Conservation (phyloP, 1,284 basidiomycete species). For the Pseudozyma tsukubaensis region DNA sequence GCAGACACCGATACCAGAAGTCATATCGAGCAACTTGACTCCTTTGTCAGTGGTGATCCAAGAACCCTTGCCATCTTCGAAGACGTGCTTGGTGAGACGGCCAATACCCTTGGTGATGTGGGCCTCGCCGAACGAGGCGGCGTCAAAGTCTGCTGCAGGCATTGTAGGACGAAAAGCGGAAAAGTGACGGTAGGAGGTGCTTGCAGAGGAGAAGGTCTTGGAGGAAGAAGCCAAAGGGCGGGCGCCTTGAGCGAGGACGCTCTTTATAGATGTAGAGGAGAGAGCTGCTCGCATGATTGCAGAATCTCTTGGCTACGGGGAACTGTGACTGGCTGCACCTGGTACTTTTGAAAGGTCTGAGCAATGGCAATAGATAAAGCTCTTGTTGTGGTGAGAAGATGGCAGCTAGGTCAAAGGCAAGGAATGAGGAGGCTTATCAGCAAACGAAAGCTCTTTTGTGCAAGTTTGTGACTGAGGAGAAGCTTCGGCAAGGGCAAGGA, state of each 20-base stretch:
- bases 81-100: constrained; percentile 60
- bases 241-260: constrained; percentile 10
- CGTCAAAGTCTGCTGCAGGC: constrained; percentile 41
- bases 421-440: constrained; percentile 5
- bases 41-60: constrained; percentile 61
- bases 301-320: neutral
- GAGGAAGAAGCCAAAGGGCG: constrained; percentile 1
- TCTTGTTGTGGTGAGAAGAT: neutral
- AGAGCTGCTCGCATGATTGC: constrained; percentile 20
- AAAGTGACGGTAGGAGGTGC: neutral
- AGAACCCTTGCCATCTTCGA: constrained; percentile 57
- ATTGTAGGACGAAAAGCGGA: constrained; percentile 30
- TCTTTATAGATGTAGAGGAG: constrained; percentile 37
- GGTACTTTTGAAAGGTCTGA: neutral
- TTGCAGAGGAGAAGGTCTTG: constrained; percentile 12
- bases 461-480: neutral
- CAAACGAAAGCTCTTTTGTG: neutral
- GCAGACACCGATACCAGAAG: constrained; percentile 65
- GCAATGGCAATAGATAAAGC: neutral
- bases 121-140: constrained; percentile 54
- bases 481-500: neutral
- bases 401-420: neutral
- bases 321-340: constrained; percentile 1
- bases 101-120: constrained; percentile 66
- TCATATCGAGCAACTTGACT: constrained; percentile 64